A percentile compares a stretch with the other conserved stretches of the same genome.
phyloP scores from a whole-genome alignment of 2,329 filamentous ascomycete species.

The Teratosphaeriaceae sp. region DNA sequence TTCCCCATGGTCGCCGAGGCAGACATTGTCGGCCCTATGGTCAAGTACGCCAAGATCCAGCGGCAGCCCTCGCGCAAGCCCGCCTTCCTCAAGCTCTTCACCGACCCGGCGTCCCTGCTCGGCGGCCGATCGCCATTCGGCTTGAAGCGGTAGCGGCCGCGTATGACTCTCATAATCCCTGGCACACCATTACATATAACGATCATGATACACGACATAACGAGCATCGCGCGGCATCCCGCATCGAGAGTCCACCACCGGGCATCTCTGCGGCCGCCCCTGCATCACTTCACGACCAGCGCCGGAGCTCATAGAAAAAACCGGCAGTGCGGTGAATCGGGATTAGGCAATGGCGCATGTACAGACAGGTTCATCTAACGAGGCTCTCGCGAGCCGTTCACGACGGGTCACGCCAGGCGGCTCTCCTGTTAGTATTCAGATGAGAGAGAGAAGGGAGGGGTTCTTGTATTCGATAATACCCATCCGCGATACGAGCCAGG shows the following conservation, averaged over 20 bases:
- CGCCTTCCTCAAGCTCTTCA: constrained; percentile 29
- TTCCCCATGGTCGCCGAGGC: constrained; percentile 84
- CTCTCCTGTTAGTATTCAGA: neutral
- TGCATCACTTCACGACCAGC: neutral
- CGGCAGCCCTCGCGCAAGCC: constrained; percentile 22
- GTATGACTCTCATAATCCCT: neutral
- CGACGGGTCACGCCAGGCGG: neutral
- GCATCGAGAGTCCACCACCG: constrained; percentile 3
- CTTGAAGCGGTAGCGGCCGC: neutral
- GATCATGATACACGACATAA: neutral
- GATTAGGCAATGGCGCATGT: neutral
- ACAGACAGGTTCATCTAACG: neutral
- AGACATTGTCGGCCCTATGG: constrained; percentile 92
- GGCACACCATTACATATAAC: neutral
- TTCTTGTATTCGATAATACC: neutral
- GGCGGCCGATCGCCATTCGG: constrained; percentile 3
- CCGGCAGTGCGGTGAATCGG: neutral
- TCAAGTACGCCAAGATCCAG: constrained; percentile 37
- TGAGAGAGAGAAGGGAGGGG: neutral
- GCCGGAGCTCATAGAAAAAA: neutral
- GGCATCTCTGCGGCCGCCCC: constrained; percentile 2
- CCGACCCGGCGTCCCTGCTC: constrained; percentile 17
- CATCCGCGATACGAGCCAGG: too few relatives aligned
- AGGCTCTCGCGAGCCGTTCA: neutral
- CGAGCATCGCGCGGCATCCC: neutral